Conservation (phyloP, 139 green algal genomes). For the Trebouxia sp. region DNA sequence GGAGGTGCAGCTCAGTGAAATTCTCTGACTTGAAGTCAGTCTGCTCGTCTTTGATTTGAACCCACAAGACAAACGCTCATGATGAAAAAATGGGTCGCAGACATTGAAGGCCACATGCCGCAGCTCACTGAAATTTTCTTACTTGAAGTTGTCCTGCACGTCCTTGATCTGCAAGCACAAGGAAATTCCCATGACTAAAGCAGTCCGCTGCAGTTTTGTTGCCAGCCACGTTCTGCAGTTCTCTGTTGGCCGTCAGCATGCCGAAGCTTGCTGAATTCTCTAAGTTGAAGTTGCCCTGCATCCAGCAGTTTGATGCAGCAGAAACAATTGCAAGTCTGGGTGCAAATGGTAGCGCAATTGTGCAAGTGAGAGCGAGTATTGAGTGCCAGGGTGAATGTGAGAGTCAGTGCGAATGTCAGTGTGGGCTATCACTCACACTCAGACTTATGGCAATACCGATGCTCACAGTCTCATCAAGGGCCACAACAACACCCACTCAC, state of each 20-base stretch:
- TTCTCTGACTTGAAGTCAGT: slow-evolving; percentile 70
- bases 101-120: slow-evolving; percentile 21
- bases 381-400: too few species aligned
- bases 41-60: slow-evolving; percentile 66
- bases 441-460: too few species aligned
- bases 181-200: slow-evolving; percentile 76
- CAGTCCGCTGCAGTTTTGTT: too few species aligned
- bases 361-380: too few species aligned
- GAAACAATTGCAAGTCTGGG: too few species aligned
- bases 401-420: too few species aligned
- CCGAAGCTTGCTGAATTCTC: slow-evolving; percentile 67
- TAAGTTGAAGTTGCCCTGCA: slow-evolving; percentile 65
- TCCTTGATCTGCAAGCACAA: slow-evolving; percentile 61
- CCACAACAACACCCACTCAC: too few species aligned
- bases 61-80: not conserved
- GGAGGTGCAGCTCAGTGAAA: slow-evolving; percentile 57
- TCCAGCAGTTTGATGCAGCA: too few species aligned
- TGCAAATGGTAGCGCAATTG: too few species aligned
- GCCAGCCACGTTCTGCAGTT: too few species aligned
- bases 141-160: slow-evolving; percentile 66
- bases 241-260: slow-evolving; percentile 51
- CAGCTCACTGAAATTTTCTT: slow-evolving; percentile 74
- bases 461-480: too few species aligned
- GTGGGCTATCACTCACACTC: too few species aligned
- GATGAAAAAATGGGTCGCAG: not conserved